phyloP scores from a whole-genome alignment of 805 yeast species.

The Pichia thaimueangensis region DNA sequence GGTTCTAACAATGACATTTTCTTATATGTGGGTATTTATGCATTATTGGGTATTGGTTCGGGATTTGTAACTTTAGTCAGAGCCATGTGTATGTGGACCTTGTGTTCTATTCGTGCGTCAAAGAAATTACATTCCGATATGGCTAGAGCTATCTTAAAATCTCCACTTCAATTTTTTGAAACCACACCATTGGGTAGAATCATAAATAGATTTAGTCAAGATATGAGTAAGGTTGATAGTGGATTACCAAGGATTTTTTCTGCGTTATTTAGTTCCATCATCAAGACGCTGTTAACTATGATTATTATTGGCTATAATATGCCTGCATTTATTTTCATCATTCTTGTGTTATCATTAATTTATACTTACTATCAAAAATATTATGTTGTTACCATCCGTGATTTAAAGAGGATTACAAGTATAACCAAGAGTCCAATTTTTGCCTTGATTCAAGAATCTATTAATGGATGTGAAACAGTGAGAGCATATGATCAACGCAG shows the following conservation, averaged over 20 bases:
- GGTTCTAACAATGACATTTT: slow-evolving; percentile 39
- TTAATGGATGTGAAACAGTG: slow-evolving; percentile 72
- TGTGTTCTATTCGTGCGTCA: slow-evolving; percentile 53
- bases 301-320: slow-evolving; percentile 45
- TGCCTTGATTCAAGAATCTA: slow-evolving; percentile 76
- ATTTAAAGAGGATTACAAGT: slow-evolving; percentile 66
- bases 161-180: slow-evolving; percentile 66
- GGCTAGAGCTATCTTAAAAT: slow-evolving; percentile 46
- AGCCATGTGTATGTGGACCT: slow-evolving; percentile 40
- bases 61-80: slow-evolving; percentile 42
- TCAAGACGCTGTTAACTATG: slow-evolving; percentile 45
- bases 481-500: slow-evolving; percentile 65
- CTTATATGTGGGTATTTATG: slow-evolving; percentile 48
- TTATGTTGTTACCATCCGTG: slow-evolving; percentile 68
- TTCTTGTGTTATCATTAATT: slow-evolving; percentile 42
- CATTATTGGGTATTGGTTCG: slow-evolving; percentile 47
- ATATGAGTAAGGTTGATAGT: slow-evolving; percentile 51
- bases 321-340: slow-evolving; percentile 48
- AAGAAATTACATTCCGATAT: slow-evolving; percentile 48
- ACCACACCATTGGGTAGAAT: slow-evolving; percentile 65
- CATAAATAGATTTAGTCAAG: slow-evolving; percentile 59
- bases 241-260: slow-evolving; percentile 49
- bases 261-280: slow-evolving; percentile 37
- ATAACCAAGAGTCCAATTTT: slow-evolving; percentile 69
- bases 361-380: slow-evolving; percentile 66